phyloP scores from a whole-genome alignment of 495 filamentous ascomycete genomes.

The Hypoxylon rickii region DNA sequence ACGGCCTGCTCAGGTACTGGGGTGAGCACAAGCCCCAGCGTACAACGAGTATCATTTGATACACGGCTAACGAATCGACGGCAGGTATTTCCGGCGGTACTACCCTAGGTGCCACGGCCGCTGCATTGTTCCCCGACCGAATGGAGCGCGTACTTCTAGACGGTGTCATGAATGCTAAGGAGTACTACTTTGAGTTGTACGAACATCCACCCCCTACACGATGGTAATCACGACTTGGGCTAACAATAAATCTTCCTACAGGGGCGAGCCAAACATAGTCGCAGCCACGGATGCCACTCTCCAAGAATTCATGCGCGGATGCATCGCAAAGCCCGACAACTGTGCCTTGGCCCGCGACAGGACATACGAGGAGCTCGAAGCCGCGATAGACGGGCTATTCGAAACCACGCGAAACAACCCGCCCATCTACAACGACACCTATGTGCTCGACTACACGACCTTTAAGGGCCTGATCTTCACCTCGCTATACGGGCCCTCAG shows the following conservation, averaged over 20 bases:
- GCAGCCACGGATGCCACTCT: slow-evolving; percentile 35
- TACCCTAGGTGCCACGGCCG: slow-evolving; percentile 44
- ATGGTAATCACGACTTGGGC: neutral
- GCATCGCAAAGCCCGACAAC: slow-evolving; percentile 28
- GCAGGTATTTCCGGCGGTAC: slow-evolving; percentile 51
- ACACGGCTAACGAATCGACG: slow-evolving; percentile 1
- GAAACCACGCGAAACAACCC: slow-evolving; percentile 40
- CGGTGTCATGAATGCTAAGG: slow-evolving; percentile 46
- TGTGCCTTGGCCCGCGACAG: slow-evolving; percentile 40
- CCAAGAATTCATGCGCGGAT: slow-evolving; percentile 39
- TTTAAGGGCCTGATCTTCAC: slow-evolving; percentile 29
- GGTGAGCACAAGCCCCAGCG: slow-evolving; percentile 35
- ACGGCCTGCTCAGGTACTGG: slow-evolving; percentile 53
- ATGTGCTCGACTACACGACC: slow-evolving; percentile 32
- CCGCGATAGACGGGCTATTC: slow-evolving; percentile 31
- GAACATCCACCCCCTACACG: neutral
- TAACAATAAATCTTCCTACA: neutral
- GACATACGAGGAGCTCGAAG: slow-evolving; percentile 40
- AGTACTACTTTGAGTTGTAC: slow-evolving; percentile 39
- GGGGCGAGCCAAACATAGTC: slow-evolving; percentile 36
- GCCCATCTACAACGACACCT: slow-evolving; percentile 17
- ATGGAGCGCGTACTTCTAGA: slow-evolving; percentile 48
- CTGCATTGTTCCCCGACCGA: slow-evolving; percentile 52
- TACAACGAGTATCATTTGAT: neutral
- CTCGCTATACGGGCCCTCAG: slow-evolving; percentile 29